Evolutionary conservation across 345 rosid species (phyloP).

Genomic region (Brassica nigra): DNA sequence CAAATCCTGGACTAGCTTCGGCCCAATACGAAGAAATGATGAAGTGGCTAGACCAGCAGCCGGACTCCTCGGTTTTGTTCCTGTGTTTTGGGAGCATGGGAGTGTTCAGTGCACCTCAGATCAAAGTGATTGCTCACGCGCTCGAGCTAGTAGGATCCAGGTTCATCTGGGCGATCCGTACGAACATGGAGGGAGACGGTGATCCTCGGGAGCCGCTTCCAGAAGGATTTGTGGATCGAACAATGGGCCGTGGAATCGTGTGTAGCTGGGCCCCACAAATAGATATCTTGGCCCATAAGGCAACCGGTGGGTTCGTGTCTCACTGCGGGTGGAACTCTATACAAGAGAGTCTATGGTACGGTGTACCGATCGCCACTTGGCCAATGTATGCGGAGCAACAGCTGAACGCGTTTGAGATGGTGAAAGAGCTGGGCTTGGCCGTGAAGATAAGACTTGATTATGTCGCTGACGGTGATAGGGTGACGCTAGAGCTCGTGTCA

Average conservation of each 20-base stretch:
- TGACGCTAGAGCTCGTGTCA: background rate
- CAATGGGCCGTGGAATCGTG: slow-evolving; percentile 43
- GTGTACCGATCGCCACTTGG: slow-evolving; percentile 51
- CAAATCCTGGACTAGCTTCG: background rate
- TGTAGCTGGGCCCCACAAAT: slow-evolving; percentile 69
- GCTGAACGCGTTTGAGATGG: slow-evolving; percentile 52
- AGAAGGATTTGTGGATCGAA: slow-evolving; percentile 54
- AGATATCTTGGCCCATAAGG: slow-evolving; percentile 46
- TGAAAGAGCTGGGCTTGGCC: slow-evolving; percentile 47
- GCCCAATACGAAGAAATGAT: slow-evolving; percentile 29
- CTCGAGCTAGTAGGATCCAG: slow-evolving; percentile 46
- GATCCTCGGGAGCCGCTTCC: slow-evolving; percentile 48
- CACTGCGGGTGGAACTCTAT: slow-evolving; percentile 73
- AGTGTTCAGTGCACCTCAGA: slow-evolving; percentile 47
- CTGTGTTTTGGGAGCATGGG: slow-evolving; percentile 74
- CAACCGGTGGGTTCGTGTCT: slow-evolving; percentile 62
- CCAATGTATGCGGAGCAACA: slow-evolving; percentile 60
- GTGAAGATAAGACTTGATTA: slow-evolving; percentile 50
- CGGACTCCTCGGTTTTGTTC: slow-evolving; percentile 55
- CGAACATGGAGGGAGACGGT: slow-evolving; percentile 27
- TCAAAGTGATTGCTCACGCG: slow-evolving; percentile 53
- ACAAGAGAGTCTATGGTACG: slow-evolving; percentile 55
- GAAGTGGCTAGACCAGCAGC: slow-evolving; percentile 55
- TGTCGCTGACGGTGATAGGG: slow-evolving; percentile 40
- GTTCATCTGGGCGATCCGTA: slow-evolving; percentile 54